A percentile compares a stretch with the other conserved stretches of the same genome.
phyloP scores from a whole-genome alignment of 495 filamentous ascomycete genomes.

The Xanthoparmelia taractica region DNA sequence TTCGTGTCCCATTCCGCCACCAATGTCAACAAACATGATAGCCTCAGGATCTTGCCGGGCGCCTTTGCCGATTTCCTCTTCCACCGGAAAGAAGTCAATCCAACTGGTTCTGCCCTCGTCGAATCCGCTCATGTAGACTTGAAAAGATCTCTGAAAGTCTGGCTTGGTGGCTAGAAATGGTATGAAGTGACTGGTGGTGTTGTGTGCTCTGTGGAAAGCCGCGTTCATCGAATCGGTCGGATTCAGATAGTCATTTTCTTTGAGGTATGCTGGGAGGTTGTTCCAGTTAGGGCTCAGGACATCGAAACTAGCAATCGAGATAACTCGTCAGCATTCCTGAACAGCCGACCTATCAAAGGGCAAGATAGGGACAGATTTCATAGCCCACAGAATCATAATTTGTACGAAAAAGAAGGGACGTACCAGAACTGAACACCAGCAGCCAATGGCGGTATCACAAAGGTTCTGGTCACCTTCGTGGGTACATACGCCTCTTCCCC shows the following conservation, averaged over 20 bases:
- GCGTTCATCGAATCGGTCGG: constrained; percentile 32
- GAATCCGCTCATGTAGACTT: constrained; percentile 31
- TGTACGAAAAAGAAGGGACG: not conserved
- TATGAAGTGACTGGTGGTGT: constrained; percentile 36
- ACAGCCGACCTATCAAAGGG: not conserved
- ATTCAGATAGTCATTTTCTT: constrained; percentile 35
- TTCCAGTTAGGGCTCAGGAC: constrained; percentile 27
- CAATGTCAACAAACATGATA: constrained; percentile 47
- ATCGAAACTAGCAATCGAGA: constrained; percentile 31
- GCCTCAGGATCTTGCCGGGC: constrained; percentile 17
- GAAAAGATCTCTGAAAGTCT: constrained; percentile 31
- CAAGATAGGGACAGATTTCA: not conserved
- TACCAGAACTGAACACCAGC: not conserved
- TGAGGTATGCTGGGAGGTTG: constrained; percentile 30
- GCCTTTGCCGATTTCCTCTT: constrained; percentile 3
- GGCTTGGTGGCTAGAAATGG: constrained; percentile 35
- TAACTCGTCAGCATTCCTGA: not conserved
- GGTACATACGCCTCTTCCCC: constrained; percentile 4
- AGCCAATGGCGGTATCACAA: constrained; percentile 2
- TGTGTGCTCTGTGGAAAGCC: constrained; percentile 38
- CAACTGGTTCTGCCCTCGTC: constrained; percentile 24
- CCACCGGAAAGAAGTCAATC: constrained; percentile 32
- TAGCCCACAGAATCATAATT: not conserved
- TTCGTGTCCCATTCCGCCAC: constrained; percentile 49
- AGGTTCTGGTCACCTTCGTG: constrained; percentile 7